These are phyloP conservation scores for Caryopteris hybrid DNA, from an alignment of 305 asterid genomes.

Conservation along the genomic window DNA sequence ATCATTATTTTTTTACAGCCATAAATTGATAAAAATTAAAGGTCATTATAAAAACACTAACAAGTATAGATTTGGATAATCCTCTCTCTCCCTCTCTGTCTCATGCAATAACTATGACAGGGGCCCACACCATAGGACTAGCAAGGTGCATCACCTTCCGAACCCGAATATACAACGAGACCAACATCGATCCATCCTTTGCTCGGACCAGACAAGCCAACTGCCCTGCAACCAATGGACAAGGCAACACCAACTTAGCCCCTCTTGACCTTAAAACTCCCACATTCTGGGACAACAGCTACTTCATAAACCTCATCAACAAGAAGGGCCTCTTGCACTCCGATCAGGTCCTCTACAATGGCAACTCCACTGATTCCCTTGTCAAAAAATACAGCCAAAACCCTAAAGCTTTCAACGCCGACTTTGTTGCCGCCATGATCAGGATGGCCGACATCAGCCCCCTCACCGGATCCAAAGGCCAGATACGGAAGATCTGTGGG, in stretches of 20 bases:
- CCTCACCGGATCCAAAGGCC: constrained; percentile 39
- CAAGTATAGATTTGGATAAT: too few relatives aligned
- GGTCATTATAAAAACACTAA: too few relatives aligned
- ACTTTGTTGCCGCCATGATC: constrained; percentile 48
- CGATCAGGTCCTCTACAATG: constrained; percentile 36
- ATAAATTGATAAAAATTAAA: too few relatives aligned
- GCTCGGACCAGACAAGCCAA: constrained; percentile 21
- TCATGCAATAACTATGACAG: constrained; percentile 13
- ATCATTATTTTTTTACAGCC: too few relatives aligned
- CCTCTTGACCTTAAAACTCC: constrained; percentile 38
- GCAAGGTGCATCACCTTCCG: constrained; percentile 38
- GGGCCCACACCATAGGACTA: constrained; percentile 53
- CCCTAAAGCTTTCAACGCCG: constrained; percentile 23
- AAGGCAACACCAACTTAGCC: constrained; percentile 30
- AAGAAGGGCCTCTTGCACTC: constrained; percentile 51
- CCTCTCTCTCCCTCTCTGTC: too few relatives aligned
- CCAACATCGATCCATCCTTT: constrained; percentile 34
- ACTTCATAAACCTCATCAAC: constrained; percentile 29
- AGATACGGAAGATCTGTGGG: constrained; percentile 39
- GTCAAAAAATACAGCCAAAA: constrained; percentile 24
- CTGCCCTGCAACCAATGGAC: constrained; percentile 31
- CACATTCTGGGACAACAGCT: constrained; percentile 29
- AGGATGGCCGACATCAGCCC: constrained; percentile 47
- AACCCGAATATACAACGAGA: constrained; percentile 38
- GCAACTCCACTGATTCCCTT: constrained; percentile 31